Conservation (phyloP, 2,329 filamentous ascomycete species). For the Apiospora phragmitis region DNA sequence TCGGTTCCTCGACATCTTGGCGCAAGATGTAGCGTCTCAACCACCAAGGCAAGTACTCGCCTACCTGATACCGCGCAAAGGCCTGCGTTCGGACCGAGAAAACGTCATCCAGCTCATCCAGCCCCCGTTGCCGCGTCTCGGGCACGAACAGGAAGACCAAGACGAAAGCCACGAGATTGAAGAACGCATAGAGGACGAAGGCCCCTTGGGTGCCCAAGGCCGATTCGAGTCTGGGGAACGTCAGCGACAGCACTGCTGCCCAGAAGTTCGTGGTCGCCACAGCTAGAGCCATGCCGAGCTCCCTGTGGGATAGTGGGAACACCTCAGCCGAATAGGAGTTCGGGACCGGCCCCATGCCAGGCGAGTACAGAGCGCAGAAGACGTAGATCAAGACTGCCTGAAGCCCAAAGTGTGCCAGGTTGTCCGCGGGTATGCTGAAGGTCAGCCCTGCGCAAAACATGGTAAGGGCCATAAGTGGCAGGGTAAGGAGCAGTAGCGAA, state of each 20-base stretch:
- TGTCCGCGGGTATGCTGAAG: constrained; percentile 26
- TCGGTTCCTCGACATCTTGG: not conserved
- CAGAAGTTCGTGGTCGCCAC: constrained; percentile 53
- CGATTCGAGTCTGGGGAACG: constrained; percentile 45
- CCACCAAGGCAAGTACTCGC: constrained; percentile 35
- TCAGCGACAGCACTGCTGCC: constrained; percentile 39
- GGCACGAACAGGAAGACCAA: constrained; percentile 46
- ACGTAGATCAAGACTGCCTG: constrained; percentile 65
- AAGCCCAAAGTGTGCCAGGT: constrained; percentile 47
- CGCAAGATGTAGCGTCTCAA: not conserved
- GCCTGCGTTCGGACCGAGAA: constrained; percentile 39
- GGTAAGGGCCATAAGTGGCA: constrained; percentile 64
- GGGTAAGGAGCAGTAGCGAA: constrained; percentile 62
- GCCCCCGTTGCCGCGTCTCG: constrained; percentile 22
- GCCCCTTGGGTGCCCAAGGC: constrained; percentile 47
- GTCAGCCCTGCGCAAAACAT: constrained; percentile 44
- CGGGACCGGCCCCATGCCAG: constrained; percentile 52
- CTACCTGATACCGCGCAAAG: constrained; percentile 39
- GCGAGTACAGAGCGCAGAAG: constrained; percentile 49
- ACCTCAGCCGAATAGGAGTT: constrained; percentile 69
- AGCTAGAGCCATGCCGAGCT: constrained; percentile 61
- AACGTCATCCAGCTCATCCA: constrained; percentile 30
- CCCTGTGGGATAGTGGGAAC: constrained; percentile 63
- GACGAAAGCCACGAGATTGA: constrained; percentile 46
- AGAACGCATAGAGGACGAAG: constrained; percentile 47